phyloP scores from a whole-genome alignment of 1,284 basidiomycete genomes.

The Marasmius fiardii region DNA sequence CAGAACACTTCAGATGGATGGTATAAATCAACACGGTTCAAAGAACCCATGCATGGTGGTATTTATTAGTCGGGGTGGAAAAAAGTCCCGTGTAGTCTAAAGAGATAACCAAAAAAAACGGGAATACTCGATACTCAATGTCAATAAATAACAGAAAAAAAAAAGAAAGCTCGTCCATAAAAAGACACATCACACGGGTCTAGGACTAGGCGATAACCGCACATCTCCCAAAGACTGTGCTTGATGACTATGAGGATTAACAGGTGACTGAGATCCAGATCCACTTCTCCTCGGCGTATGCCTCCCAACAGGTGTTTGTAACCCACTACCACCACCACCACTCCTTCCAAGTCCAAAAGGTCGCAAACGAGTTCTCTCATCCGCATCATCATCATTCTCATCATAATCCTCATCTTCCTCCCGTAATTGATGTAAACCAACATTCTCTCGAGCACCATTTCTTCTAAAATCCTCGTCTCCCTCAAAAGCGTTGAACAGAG shows the following conservation, averaged over 20 bases:
- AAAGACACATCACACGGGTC: background rate
- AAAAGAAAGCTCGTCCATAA: no score
- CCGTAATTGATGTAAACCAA: slow-evolving; percentile 27
- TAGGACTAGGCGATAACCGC: slow-evolving; percentile 19
- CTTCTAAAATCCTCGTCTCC: slow-evolving; percentile 18
- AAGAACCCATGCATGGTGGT: no score
- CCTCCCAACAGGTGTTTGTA: background rate
- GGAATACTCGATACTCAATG: no score
- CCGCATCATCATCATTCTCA: slow-evolving; percentile 39
- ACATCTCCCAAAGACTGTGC: slow-evolving; percentile 17
- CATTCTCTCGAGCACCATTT: slow-evolving; percentile 15
- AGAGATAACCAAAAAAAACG: no score
- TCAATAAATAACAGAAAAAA: no score
- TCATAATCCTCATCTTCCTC: slow-evolving; percentile 46
- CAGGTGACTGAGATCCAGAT: slow-evolving; percentile 11
- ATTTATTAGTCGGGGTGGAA: no score
- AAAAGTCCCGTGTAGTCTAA: no score
- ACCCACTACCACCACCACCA: background rate
- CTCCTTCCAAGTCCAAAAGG: background rate
- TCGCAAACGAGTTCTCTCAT: slow-evolving; percentile 50
- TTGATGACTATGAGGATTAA: slow-evolving; percentile 7
- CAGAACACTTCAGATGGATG: no score
- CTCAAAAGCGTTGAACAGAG: slow-evolving; percentile 66
- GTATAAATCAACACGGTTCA: no score
- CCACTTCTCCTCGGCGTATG: slow-evolving; percentile 13